These are phyloP conservation scores for Aspergillus ochraceoroseus DNA, from an alignment of 2,329 filamentous ascomycete species.

Conservation along the genomic window DNA sequence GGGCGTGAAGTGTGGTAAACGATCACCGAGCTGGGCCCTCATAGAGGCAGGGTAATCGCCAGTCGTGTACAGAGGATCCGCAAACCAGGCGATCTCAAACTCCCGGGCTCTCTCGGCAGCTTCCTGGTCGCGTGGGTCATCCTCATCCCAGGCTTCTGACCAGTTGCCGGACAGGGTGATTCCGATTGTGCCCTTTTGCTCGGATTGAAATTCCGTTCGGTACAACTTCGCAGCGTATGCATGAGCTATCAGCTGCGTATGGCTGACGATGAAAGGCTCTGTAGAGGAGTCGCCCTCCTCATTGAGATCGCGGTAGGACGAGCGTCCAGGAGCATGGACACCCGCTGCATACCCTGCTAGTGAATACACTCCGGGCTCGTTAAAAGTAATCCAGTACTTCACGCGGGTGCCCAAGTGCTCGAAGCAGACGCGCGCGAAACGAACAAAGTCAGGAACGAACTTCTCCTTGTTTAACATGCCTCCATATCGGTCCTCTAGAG, in stretches of 20 bases:
- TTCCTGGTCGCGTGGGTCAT: conserved; percentile 64
- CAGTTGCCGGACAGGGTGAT: conserved; percentile 76
- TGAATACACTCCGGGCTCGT: conserved; percentile 75
- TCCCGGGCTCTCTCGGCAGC: conserved; percentile 72
- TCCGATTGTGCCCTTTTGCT: conserved; percentile 66
- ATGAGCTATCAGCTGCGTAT: conserved; percentile 71
- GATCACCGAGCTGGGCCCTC: conserved; percentile 69
- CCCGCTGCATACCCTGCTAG: conserved; percentile 72
- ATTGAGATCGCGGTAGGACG: conserved; percentile 65
- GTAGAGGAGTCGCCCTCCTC: conserved; percentile 65
- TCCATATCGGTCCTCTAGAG: conserved; percentile 68
- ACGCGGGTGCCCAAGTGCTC: conserved; percentile 65
- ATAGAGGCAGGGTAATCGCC: conserved; percentile 75
- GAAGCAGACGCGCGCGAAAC: conserved; percentile 72
- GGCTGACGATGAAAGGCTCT: conserved; percentile 72
- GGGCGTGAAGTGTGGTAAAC: conserved; percentile 65
- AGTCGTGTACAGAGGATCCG: conserved; percentile 68
- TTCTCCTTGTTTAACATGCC: conserved; percentile 70
- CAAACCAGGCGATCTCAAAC: conserved; percentile 78
- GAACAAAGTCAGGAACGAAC: conserved; percentile 70
- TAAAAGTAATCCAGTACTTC: conserved; percentile 81
- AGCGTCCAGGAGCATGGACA: conserved; percentile 69
- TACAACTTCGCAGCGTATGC: conserved; percentile 70
- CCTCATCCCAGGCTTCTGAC: conserved; percentile 70
- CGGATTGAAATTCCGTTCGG: conserved; percentile 68